Base-by-base conservation (phyloP, 2,329 filamentous ascomycete species). In the Cryphonectria carpinicola region DNA sequence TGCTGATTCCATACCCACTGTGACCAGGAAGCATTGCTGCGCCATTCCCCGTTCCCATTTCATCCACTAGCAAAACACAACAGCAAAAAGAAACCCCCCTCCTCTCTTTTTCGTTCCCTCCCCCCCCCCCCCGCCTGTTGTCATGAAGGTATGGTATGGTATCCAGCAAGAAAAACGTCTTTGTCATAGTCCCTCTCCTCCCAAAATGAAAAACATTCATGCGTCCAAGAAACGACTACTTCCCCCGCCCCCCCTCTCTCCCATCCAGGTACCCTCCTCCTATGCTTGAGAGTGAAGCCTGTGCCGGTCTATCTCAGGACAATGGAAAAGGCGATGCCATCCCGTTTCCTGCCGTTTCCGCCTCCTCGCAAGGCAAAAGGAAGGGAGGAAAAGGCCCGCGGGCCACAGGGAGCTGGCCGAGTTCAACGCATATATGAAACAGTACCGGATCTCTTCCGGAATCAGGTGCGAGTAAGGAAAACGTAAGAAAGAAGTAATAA, bases 381-480 rank as follows among this genome's bases (percentile, higher is more conserved):
- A 10, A 17, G 8, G 14, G 32, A 43, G 54, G 25, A 17, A 25
- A 62, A 54, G 11, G 8, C 19, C 43, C 1, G 14, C 41, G 43
- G 39, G 46, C 58, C 22, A 28, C 22, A 67, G 14, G 32, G 28
- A 10, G 22, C 17, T 35, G 41, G 25, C 43, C 19, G 37, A 5
- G n/a, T 37, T 13, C 32, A 62, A 13, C 35, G 43, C 58, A 7
- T 37, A 32, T 25, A 49, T 62, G 35, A 54, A 5, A 62, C 58
- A 58, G 13, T 14, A 69, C 66, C 56, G 22, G 58, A 41, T 67
- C 52, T 60, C 39, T 32, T 32, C 39, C 60, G 37, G 63, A 41
- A 69, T 56, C 28, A 63, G 39, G 28, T 46, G 63, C 65, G n/a
- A 56, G 61, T 22, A 61, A 52, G 46, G 49, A 65, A 66, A 65